Evolutionary conservation across 805 yeast genomes (phyloP), one percentile per base, ranked within the genome.

Genomic region (Kurtzmaniella cleridarum): DNA sequence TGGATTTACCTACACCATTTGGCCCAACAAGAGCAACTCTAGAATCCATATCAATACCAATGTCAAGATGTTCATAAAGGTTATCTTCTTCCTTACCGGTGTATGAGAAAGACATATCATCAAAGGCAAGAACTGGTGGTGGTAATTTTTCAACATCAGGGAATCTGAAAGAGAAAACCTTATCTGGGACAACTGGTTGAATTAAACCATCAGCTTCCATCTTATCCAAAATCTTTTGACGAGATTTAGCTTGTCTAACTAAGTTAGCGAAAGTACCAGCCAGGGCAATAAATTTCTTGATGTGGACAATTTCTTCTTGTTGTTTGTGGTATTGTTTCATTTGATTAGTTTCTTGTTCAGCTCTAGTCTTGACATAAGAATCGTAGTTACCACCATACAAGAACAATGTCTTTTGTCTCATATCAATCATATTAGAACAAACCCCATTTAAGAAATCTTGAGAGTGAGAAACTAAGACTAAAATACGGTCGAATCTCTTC

Each of bases 191-290:
- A 53, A 93, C 98, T 39, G 95, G 83, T 70, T 86, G 86, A 58
- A 93, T 85, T 57, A 85, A 76, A 60, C 98, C 98, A 64, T 93
- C 98, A 53, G 98, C 98, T 73, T 93, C 98, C 98, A 93, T 93
- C 83, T 93, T 93, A 72, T 93, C 98, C 66, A 93, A 76, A 62
- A 93, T 93, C 83, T 93, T 93, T 78, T 93, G 98, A 73, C 98
- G 87, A 27, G 98, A 93, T 71, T 93, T 93, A 49, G 98, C 98
- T 73, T 93, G 98, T 66, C 86, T 88, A 43, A 93, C 98, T 74
- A 93, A 76, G 73, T 93, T 93, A 46, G 98, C 98, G 71, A 93
- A 93, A 40, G 98, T 93, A 90, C 98, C 98, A 41, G 98, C 98
- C 53, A 96, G 85, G 29, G 98, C 98, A 71, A 93, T 93, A 65